phyloP scores from a whole-genome alignment of 2,329 filamentous ascomycete genomes.

The Davidsoniella eucalypti region DNA sequence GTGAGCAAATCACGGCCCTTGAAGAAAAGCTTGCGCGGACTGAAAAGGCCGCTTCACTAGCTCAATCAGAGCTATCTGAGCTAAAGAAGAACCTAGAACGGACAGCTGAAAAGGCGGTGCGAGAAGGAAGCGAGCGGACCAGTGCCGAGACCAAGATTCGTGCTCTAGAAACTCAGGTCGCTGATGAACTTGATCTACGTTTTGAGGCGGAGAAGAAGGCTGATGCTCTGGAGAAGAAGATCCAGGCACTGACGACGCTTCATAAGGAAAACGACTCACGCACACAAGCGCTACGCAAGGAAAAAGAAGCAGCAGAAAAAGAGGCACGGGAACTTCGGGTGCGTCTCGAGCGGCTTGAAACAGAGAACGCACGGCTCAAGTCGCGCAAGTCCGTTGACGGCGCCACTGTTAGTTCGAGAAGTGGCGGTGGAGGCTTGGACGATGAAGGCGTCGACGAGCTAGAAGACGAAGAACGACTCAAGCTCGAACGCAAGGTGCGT shows the following conservation, averaged over 20 bases:
- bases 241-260: conserved; percentile 63
- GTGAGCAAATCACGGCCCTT: conserved; percentile 46
- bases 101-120: conserved; percentile 46
- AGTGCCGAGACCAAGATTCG: conserved; percentile 52
- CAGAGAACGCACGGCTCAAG: conserved; percentile 49
- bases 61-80: conserved; percentile 40
- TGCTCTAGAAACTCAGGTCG: conserved; percentile 39
- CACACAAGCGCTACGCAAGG: conserved; percentile 46
- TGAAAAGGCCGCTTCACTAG: conserved; percentile 38
- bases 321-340: conserved; percentile 44
- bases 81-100: conserved; percentile 51
- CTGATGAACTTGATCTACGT: conserved; percentile 30
- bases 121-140: conserved; percentile 51
- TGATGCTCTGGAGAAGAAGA: conserved; percentile 47
- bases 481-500: conserved; percentile 59
- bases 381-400: conserved; percentile 38
- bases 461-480: conserved; percentile 64
- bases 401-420: background rate
- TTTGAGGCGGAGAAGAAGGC: conserved; percentile 30
- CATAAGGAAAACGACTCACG: conserved; percentile 70
- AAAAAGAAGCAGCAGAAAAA: conserved; percentile 35
- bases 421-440: conserved; percentile 41
- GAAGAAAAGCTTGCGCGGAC: conserved; percentile 46
- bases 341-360: conserved; percentile 52
- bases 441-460: conserved; percentile 66